Conservation (phyloP, 768 basidiomycete genomes). For the Thelephora aurantiotincta region DNA sequence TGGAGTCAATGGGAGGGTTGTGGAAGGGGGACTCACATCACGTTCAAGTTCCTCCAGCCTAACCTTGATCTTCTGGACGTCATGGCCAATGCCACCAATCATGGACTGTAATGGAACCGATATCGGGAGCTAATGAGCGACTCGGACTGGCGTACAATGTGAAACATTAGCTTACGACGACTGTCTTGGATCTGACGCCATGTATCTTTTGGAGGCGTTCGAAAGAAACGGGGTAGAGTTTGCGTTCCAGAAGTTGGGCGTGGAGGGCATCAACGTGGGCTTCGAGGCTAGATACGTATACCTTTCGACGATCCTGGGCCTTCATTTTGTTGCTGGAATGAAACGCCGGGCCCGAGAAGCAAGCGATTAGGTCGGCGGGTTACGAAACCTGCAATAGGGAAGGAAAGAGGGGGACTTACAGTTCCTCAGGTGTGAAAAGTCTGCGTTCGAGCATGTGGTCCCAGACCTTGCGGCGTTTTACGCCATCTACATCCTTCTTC, state of each 20-base stretch:
- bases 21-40: conserved; percentile 29
- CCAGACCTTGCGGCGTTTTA: conserved; percentile 65
- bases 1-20: background rate
- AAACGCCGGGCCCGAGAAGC: background rate
- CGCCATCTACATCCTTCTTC: conserved; percentile 34
- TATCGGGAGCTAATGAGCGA: background rate
- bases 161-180: conserved; percentile 33
- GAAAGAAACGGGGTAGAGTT: conserved; percentile 40
- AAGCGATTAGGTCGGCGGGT: background rate
- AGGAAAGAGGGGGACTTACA: conserved; percentile 26
- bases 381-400: background rate
- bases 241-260: conserved; percentile 35
- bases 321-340: conserved; percentile 43
- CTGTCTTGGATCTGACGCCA: conserved; percentile 64
- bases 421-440: conserved; percentile 50
- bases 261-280: conserved; percentile 60
- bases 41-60: conserved; percentile 58
- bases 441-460: conserved; percentile 64
- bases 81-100: conserved; percentile 58
- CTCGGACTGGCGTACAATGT: background rate
- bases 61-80: conserved; percentile 40
- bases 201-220: conserved; percentile 46
- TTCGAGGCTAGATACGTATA: conserved; percentile 62
- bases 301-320: conserved; percentile 51
- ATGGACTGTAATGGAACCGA: conserved; percentile 36